These are phyloP conservation scores for Solanum commersonii DNA, from an alignment of 257 asterid genomes.

Conservation along the genomic window DNA sequence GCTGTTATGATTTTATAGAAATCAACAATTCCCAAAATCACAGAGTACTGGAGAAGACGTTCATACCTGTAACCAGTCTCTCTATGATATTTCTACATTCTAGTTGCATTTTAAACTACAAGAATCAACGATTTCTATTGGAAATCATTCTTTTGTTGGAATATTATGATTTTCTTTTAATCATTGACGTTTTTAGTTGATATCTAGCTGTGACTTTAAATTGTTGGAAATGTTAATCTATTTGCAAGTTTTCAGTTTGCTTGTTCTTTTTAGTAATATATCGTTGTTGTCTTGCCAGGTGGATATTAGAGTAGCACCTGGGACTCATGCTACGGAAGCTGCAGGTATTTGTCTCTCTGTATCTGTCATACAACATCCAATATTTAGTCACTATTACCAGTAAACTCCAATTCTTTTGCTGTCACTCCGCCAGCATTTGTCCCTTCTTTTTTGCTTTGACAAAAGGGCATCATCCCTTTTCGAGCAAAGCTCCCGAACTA, in stretches of 20 bases:
- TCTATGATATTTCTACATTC: background rate
- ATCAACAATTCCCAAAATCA: background rate
- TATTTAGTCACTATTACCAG: background rate
- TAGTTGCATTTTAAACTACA: background rate
- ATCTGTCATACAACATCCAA: background rate
- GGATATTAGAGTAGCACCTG: conserved; percentile 93
- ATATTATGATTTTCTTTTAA: background rate
- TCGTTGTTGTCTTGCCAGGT: conserved; percentile 37
- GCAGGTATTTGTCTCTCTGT: conserved; percentile 56
- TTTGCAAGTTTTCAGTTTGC: background rate
- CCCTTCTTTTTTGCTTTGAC: background rate
- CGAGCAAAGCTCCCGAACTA: background rate
- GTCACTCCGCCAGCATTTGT: background rate
- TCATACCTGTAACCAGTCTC: background rate
- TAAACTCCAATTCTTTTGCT: background rate
- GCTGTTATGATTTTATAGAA: background rate
- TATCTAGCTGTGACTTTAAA: background rate
- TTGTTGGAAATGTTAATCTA: background rate
- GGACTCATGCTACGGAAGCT: conserved; percentile 90
- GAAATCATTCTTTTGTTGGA: background rate
- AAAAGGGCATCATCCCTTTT: background rate
- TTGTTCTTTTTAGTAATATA: background rate
- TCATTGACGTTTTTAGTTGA: background rate
- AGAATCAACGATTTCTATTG: background rate
- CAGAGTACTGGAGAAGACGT: background rate